These are phyloP conservation scores for Candida saitoana DNA, from an alignment of 805 yeast species.

Conservation along the genomic window DNA sequence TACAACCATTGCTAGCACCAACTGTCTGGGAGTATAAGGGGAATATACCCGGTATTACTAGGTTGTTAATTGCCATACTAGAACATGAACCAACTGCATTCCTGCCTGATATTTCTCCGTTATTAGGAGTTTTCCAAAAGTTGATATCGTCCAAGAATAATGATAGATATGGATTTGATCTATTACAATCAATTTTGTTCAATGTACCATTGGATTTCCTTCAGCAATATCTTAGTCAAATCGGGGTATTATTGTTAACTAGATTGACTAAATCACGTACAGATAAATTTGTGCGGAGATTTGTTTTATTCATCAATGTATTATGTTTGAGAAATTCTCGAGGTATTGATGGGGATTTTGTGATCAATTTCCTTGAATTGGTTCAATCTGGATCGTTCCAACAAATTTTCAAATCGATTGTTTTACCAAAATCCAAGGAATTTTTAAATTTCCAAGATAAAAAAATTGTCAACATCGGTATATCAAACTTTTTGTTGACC, in stretches of 20 bases:
- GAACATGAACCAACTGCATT: constrained; percentile 43
- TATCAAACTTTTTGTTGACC: constrained; percentile 37
- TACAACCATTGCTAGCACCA: constrained; percentile 86
- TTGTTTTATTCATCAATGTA: constrained; percentile 54
- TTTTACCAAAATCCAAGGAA: constrained; percentile 49
- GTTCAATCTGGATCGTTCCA: constrained; percentile 62
- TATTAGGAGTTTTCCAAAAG: constrained; percentile 95
- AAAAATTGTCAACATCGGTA: constrained; percentile 50
- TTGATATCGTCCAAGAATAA: constrained; percentile 78
- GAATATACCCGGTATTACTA: constrained; percentile 87
- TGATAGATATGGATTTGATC: constrained; percentile 80
- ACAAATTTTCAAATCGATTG: constrained; percentile 45
- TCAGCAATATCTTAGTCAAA: constrained; percentile 57
- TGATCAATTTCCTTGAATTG: constrained; percentile 61
- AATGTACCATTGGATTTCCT: constrained; percentile 50
- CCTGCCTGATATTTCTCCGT: constrained; percentile 55
- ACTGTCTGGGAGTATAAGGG: constrained; percentile 90
- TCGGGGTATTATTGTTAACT: constrained; percentile 72
- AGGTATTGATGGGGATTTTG: constrained; percentile 42
- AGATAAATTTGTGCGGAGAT: constrained; percentile 70
- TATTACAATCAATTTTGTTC: constrained; percentile 65
- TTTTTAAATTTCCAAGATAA: constrained; percentile 52
- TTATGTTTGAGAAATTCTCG: constrained; percentile 33
- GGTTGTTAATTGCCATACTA: constrained; percentile 68
- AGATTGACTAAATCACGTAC: constrained; percentile 79